phyloP scores from a whole-genome alignment of 371 early-diverging fungal genomes.

The Astathelohania contejeani region DNA sequence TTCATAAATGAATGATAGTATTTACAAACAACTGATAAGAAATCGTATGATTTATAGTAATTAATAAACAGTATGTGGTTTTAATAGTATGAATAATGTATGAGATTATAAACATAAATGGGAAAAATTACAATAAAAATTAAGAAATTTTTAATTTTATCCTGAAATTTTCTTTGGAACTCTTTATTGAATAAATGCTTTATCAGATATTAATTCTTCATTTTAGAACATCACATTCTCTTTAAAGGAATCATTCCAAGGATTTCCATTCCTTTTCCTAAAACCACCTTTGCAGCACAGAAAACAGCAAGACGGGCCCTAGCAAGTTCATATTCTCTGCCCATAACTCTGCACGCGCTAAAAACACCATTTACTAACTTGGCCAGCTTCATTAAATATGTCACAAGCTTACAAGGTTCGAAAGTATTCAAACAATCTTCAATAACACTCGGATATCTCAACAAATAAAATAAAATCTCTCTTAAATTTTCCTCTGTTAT shows the following conservation, averaged over 20 bases:
- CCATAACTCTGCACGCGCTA: constrained; percentile 65
- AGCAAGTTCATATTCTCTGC: constrained; percentile 61
- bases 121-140: too few species aligned
- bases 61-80: too few species aligned
- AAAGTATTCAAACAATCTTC: constrained; percentile 52
- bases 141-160: too few species aligned
- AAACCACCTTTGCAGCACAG: constrained; percentile 58
- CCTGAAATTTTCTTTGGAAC: too few species aligned
- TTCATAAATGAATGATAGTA: too few species aligned
- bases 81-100: too few species aligned
- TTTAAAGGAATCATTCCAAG: constrained; percentile 64
- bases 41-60: too few species aligned
- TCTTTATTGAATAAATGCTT: too few species aligned
- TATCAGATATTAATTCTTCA: too few species aligned
- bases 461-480: constrained; percentile 60
- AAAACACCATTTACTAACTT: constrained; percentile 66
- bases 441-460: constrained; percentile 76
- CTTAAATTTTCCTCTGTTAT: constrained; percentile 57
- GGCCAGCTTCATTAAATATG: constrained; percentile 69
- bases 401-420: constrained; percentile 79
- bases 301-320: constrained; percentile 63
- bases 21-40: too few species aligned
- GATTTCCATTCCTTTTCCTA: constrained; percentile 61
- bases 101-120: too few species aligned
- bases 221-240: constrained; percentile 74